These are phyloP conservation scores for Penicillium lividum DNA, from an alignment of 495 filamentous ascomycete species.

Conservation along the genomic window DNA sequence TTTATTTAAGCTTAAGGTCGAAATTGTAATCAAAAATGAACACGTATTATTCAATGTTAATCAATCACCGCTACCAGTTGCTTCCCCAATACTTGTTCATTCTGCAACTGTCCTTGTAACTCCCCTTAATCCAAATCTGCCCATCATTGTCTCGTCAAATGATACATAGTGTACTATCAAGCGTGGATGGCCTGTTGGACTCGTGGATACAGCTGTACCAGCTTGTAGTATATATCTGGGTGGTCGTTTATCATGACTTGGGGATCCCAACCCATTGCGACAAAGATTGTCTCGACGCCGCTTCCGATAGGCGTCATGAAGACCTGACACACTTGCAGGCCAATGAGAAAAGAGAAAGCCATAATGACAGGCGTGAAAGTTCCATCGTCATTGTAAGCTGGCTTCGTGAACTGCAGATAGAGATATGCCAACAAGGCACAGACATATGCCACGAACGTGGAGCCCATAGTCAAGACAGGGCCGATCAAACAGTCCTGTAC, in stretches of 20 bases:
- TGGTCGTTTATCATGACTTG: constrained; percentile 81
- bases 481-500: constrained; percentile 90
- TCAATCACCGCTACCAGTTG: neutral
- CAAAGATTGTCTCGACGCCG: constrained; percentile 77
- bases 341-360: constrained; percentile 81
- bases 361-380: constrained; percentile 76
- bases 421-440: constrained; percentile 80
- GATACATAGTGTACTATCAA: constrained; percentile 17
- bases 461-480: constrained; percentile 85
- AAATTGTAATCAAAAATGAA: constrained; percentile 29
- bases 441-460: constrained; percentile 78
- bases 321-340: constrained; percentile 82
- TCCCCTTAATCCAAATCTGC: neutral
- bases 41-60: neutral
- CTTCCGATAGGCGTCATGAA: constrained; percentile 75
- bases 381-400: constrained; percentile 71
- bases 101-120: neutral
- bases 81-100: neutral
- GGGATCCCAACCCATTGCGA: constrained; percentile 85
- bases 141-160: neutral
- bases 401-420: constrained; percentile 78
- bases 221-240: constrained; percentile 72
- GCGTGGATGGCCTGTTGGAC: constrained; percentile 73
- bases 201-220: constrained; percentile 79
- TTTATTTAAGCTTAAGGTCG: constrained; percentile 1